These are phyloP conservation scores for Anthracocystis panici-leucophaei DNA, from an alignment of 1,284 basidiomycete species.

Conservation along the genomic window DNA sequence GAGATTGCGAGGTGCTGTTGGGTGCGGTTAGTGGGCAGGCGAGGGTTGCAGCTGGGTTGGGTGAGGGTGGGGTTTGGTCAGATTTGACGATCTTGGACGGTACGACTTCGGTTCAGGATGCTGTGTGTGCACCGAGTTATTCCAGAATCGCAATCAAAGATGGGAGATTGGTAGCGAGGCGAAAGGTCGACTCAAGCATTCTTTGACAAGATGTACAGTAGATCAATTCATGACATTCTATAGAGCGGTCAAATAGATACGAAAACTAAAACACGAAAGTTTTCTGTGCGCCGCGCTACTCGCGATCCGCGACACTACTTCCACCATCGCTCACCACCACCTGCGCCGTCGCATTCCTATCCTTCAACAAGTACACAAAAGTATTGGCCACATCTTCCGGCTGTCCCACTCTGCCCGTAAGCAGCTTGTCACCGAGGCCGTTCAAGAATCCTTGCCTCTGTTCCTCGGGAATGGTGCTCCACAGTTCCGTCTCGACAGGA, in stretches of 20 bases:
- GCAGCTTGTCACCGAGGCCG: neutral
- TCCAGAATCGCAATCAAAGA: constrained; percentile 22
- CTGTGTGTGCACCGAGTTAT: constrained; percentile 21
- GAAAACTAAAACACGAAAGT: too few relatives aligned
- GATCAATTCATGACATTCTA: neutral
- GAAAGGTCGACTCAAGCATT: constrained; percentile 12
- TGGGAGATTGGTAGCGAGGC: constrained; percentile 8
- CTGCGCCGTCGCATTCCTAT: constrained; percentile 46
- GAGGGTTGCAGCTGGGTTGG: constrained; percentile 10
- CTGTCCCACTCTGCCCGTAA: constrained; percentile 27
- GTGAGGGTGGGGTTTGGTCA: constrained; percentile 1
- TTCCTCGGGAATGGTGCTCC: constrained; percentile 23
- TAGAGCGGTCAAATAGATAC: too few relatives aligned
- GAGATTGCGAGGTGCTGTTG: constrained; percentile 25
- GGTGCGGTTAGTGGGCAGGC: constrained; percentile 10
- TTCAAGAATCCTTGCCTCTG: constrained; percentile 6
- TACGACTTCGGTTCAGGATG: constrained; percentile 8
- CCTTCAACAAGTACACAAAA: constrained; percentile 52
- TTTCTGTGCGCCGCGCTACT: neutral
- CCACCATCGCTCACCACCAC: constrained; percentile 28
- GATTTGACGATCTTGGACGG: constrained; percentile 26
- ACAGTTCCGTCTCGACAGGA: constrained; percentile 45
- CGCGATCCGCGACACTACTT: constrained; percentile 17
- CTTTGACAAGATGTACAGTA: neutral
- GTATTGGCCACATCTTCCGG: constrained; percentile 34